These are phyloP conservation scores for Phytopythium kandeliae DNA, from an alignment of 352 stramenopile species.

Conservation along the genomic window DNA sequence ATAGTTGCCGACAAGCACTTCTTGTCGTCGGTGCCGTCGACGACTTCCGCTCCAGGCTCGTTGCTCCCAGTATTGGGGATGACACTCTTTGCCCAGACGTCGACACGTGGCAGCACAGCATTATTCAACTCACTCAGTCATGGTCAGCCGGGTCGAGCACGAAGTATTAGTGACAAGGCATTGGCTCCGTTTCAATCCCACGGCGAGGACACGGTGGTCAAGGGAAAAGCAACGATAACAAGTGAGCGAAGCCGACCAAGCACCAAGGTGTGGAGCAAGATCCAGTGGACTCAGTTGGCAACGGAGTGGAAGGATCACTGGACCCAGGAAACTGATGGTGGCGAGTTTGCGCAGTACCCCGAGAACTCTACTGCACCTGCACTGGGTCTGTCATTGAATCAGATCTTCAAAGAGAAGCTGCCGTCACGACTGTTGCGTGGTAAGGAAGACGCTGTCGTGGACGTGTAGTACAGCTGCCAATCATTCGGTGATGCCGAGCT, in stretches of 20 bases:
- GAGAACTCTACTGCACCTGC: background rate
- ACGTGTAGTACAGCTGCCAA: slow-evolving; percentile 32
- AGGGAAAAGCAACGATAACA: background rate
- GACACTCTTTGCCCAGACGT: slow-evolving; percentile 21
- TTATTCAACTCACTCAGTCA: background rate
- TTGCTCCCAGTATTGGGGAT: slow-evolving; percentile 46
- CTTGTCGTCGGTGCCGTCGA: slow-evolving; percentile 43
- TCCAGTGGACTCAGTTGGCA: slow-evolving; percentile 34
- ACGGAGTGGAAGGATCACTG: slow-evolving; percentile 44
- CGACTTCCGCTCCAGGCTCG: slow-evolving; percentile 19
- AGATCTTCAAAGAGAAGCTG: slow-evolving; percentile 77
- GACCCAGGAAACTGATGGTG: slow-evolving; percentile 32
- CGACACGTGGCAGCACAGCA: background rate
- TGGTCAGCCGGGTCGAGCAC: background rate
- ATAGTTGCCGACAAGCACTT: slow-evolving; percentile 43
- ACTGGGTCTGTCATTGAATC: slow-evolving; percentile 36
- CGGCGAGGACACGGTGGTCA: background rate
- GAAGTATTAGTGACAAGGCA: background rate
- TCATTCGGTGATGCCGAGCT: background rate
- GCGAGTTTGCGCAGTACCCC: background rate
- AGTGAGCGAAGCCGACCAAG: slow-evolving; percentile 6
- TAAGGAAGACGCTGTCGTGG: slow-evolving; percentile 62
- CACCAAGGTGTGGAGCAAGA: slow-evolving; percentile 35
- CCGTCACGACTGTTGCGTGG: slow-evolving; percentile 57
- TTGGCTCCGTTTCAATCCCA: background rate